phyloP scores from a whole-genome alignment of 139 green algal genomes.

The Chlamydomonas sp. region DNA sequence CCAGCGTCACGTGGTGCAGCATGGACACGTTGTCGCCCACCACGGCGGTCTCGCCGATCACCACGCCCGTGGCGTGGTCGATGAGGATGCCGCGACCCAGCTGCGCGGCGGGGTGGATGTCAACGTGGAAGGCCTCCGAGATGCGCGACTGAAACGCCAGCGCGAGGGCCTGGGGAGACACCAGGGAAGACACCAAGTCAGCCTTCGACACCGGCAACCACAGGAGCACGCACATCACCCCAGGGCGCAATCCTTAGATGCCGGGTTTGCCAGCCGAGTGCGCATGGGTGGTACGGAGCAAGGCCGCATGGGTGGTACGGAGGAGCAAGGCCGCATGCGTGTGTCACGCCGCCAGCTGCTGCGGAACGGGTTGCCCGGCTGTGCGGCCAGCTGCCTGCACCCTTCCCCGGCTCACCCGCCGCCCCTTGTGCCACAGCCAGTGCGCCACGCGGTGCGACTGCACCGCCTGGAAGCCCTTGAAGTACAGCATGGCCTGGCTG shows the following conservation, averaged over 20 bases:
- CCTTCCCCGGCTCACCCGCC: slow-evolving; percentile 55
- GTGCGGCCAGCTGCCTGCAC: not conserved
- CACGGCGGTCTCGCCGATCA: slow-evolving; percentile 96
- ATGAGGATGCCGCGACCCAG: slow-evolving; percentile 89
- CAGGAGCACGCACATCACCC: too few species aligned
- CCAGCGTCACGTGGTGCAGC: slow-evolving; percentile 96
- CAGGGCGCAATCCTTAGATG: not conserved
- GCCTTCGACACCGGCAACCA: too few species aligned
- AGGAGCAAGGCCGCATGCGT: too few species aligned
- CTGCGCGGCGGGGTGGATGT: slow-evolving; percentile 90
- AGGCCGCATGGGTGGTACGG: not conserved
- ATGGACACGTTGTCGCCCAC: slow-evolving; percentile 95
- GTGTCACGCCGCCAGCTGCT: too few species aligned
- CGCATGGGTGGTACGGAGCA: not conserved
- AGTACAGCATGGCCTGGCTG: slow-evolving; percentile 89
- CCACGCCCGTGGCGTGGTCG: slow-evolving; percentile 93
- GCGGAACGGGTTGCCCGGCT: not conserved
- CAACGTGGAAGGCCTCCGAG: slow-evolving; percentile 84
- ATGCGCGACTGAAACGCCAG: slow-evolving; percentile 79
- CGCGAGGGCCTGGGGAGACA: slow-evolving; percentile 67
- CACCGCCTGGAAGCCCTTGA: slow-evolving; percentile 96
- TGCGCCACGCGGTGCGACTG: slow-evolving; percentile 89
- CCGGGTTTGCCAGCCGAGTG: not conserved
- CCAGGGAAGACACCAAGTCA: not conserved
- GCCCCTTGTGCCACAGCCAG: slow-evolving; percentile 79